Conservation (phyloP, 2,329 filamentous ascomycete species). For the Cercospora nicotianae region DNA sequence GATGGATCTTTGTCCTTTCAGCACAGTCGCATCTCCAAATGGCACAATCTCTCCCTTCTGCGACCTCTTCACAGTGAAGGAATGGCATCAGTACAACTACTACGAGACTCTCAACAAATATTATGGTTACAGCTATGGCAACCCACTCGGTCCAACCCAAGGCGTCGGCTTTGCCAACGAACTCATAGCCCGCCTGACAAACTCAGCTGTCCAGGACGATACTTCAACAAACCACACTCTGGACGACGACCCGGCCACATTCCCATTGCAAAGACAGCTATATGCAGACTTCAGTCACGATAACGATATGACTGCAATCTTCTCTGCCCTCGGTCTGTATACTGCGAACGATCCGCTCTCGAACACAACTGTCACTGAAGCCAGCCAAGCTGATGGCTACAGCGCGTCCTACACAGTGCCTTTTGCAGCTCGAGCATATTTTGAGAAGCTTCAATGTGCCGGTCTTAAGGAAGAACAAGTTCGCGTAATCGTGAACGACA, state of each 20-base stretch:
- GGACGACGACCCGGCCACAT: conserved; percentile 65
- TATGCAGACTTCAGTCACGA: conserved; percentile 94
- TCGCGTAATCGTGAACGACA: conserved; percentile 78
- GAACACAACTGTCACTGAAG: conserved; percentile 50
- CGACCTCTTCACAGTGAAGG: conserved; percentile 70
- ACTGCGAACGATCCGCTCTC: conserved; percentile 58
- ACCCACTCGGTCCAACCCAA: conserved; percentile 76
- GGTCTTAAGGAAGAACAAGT: conserved; percentile 67
- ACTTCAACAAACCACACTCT: conserved; percentile 79
- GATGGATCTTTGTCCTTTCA: conserved; percentile 89
- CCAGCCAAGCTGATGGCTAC: conserved; percentile 63
- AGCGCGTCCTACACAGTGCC: conserved; percentile 77
- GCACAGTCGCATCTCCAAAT: conserved; percentile 67
- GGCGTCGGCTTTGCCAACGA: conserved; percentile 88
- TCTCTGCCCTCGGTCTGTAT: conserved; percentile 76
- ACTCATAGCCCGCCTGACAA: conserved; percentile 76
- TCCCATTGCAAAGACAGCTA: conserved; percentile 66
- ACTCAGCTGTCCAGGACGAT: conserved; percentile 65
- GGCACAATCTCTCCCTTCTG: conserved; percentile 69
- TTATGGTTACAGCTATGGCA: conserved; percentile 77
- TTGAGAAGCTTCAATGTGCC: conserved; percentile 80
- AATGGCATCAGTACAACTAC: conserved; percentile 81
- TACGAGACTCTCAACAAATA: conserved; percentile 77
- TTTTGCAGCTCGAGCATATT: conserved; percentile 76
- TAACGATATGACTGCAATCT: conserved; percentile 78